These are phyloP conservation scores for Kodamaea kaohsiungensis DNA, from an alignment of 805 yeast genomes.

Conservation along the genomic window DNA sequence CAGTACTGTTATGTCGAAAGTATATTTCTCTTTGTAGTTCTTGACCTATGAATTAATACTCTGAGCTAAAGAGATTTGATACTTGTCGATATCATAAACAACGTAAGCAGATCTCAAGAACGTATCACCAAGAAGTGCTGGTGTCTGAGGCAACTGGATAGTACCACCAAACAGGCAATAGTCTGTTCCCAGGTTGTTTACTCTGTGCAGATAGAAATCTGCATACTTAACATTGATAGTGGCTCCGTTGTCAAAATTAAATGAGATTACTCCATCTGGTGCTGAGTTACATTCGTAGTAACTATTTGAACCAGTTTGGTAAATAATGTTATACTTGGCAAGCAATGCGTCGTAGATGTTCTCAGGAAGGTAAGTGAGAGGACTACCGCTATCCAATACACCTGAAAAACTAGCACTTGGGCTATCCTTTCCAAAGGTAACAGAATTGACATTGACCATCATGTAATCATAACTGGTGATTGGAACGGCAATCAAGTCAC, in stretches of 20 bases:
- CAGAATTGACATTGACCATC: background rate
- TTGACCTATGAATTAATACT: background rate
- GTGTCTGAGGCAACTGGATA: background rate
- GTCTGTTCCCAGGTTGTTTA: background rate
- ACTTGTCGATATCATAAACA: conserved; percentile 35
- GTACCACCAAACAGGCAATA: background rate
- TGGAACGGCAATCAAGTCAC: conserved; percentile 32
- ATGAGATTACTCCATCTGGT: conserved; percentile 4
- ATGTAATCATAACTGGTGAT: background rate
- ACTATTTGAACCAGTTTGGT: background rate
- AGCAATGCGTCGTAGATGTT: background rate
- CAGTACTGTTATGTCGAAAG: too few relatives aligned
- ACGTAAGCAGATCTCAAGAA: conserved; percentile 27
- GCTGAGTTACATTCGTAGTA: background rate
- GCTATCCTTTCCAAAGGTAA: background rate
- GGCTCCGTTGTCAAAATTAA: conserved; percentile 7
- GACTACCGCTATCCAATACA: conserved; percentile 27
- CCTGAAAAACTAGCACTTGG: background rate
- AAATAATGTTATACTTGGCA: background rate
- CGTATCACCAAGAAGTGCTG: conserved; percentile 26
- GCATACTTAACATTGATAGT: background rate
- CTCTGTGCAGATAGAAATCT: background rate
- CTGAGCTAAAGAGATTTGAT: conserved; percentile 46
- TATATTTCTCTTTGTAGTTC: too few relatives aligned
- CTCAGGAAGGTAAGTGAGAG: conserved; percentile 27